Evolutionary conservation across 1,139 yeast genomes (phyloP).

Genomic region (Casaregolazyma suthepensis): DNA sequence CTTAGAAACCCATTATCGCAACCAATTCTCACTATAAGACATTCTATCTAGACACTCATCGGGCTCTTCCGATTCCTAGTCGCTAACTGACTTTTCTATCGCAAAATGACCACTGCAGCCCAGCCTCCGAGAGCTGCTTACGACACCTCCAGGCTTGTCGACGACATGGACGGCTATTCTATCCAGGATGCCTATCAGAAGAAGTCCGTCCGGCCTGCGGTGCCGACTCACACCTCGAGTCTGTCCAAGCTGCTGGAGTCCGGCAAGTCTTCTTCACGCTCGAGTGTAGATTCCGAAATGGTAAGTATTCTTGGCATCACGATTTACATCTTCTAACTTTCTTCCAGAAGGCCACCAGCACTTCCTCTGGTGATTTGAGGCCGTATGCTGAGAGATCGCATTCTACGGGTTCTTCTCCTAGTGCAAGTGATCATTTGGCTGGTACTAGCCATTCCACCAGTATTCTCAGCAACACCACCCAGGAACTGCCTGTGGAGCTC

Average conservation of each 20-base stretch:
- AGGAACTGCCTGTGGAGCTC: not conserved
- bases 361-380: not conserved
- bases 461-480: not conserved
- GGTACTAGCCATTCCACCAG: not conserved
- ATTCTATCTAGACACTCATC: not conserved
- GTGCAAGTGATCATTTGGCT: not conserved
- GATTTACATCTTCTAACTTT: not conserved
- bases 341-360: slow-evolving; percentile 2
- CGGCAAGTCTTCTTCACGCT: slow-evolving; percentile 8
- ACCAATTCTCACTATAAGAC: not conserved
- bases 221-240: slow-evolving; percentile 15
- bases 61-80: not conserved
- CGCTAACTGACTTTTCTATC: not conserved
- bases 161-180: slow-evolving; percentile 5
- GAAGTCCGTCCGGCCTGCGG: slow-evolving; percentile 8
- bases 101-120: not conserved
- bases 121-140: not conserved
- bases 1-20: not conserved
- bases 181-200: slow-evolving; percentile 12
- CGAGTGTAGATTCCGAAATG: slow-evolving; percentile 4
- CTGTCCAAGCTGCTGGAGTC: slow-evolving; percentile 17
- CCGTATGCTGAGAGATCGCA: not conserved
- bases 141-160: not conserved
- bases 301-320: slow-evolving; percentile 2
- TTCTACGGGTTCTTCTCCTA: not conserved